Percentiles rank a stretch among this genome's conserved stretches.
Evolutionary conservation across 192 early-diverging fungal genomes (phyloP).

Genomic region (Coemansia sp.): DNA sequence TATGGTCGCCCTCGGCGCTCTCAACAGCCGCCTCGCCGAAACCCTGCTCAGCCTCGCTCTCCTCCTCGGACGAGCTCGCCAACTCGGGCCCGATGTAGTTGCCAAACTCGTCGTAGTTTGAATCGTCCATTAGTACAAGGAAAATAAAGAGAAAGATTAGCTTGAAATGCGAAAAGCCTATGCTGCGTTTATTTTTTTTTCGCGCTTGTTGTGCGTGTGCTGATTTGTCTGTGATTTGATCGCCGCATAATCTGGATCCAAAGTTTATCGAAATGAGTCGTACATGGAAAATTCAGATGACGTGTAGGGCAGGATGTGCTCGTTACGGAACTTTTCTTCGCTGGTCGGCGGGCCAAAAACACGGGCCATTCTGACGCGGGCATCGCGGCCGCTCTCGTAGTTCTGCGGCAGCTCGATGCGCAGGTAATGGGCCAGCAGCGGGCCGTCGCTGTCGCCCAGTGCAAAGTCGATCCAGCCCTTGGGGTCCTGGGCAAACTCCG

Average conservation of each 20-base stretch:
- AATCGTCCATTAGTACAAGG: conserved; percentile 64
- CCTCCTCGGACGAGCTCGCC: conserved; percentile 59
- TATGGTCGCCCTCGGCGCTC: conserved; percentile 9
- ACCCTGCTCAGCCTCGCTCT: conserved; percentile 35
- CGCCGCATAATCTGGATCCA: neutral
- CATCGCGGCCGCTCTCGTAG: conserved; percentile 46
- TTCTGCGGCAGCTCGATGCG: conserved; percentile 39
- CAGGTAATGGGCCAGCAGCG: conserved; percentile 34
- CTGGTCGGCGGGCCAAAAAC: conserved; percentile 27
- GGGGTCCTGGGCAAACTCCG: conserved; percentile 19
- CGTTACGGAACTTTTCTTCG: conserved; percentile 23
- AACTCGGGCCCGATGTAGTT: conserved; percentile 99
- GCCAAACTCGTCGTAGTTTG: conserved; percentile 89
- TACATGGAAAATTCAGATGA: conserved; percentile 39
- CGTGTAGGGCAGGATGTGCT: conserved; percentile 34
- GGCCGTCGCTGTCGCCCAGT: conserved; percentile 10
- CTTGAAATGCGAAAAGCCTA: too few species aligned
- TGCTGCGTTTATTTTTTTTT: too few species aligned
- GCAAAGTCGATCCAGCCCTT: conserved; percentile 32
- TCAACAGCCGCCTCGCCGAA: neutral
- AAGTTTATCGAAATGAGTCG: conserved; percentile 40
- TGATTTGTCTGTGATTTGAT: neutral
- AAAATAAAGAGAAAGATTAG: conserved; percentile 5
- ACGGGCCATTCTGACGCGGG: conserved; percentile 29
- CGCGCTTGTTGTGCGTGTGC: neutral